phyloP scores from a whole-genome alignment of 345 rosid genomes.

The Schrenkiella parvula region DNA sequence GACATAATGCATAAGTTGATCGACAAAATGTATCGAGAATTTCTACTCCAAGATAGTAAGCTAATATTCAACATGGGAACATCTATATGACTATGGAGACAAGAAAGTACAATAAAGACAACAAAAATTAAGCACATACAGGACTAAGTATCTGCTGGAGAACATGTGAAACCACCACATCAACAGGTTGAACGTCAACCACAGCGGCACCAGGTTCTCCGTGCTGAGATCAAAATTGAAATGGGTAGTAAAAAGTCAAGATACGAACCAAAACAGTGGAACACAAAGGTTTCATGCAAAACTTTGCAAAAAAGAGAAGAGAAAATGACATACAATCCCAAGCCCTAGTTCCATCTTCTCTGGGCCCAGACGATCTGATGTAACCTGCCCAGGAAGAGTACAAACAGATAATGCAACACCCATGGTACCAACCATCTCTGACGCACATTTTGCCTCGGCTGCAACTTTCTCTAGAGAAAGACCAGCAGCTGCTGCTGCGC shows the following conservation, averaged over 20 bases:
- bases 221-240: constrained; percentile 48
- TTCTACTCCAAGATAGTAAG: not conserved
- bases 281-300: not conserved
- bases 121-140: constrained; percentile 44
- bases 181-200: constrained; percentile 82
- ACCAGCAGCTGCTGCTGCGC: constrained; percentile 92
- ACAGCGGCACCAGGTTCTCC: constrained; percentile 96
- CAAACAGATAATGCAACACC: constrained; percentile 92
- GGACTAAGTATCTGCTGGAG: constrained; percentile 73
- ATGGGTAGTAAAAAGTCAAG: not conserved
- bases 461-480: constrained; percentile 74
- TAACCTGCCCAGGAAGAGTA: constrained; percentile 84
- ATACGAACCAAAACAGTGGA: constrained; percentile 1
- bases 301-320: not conserved
- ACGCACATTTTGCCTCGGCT: constrained; percentile 72
- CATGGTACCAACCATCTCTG: constrained; percentile 91
- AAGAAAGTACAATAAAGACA: not conserved
- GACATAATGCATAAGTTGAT: not conserved
- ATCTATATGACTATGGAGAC: not conserved
- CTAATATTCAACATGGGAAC: not conserved
- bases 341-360: constrained; percentile 98
- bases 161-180: constrained; percentile 79
- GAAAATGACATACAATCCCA: constrained; percentile 74
- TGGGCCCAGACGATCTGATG: constrained; percentile 80
- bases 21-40: not conserved